Percentiles rank a stretch among this genome's conserved stretches.
Conservation (phyloP, 176 grass and related monocot genomes). For the Urochloa ruziziensis region DNA sequence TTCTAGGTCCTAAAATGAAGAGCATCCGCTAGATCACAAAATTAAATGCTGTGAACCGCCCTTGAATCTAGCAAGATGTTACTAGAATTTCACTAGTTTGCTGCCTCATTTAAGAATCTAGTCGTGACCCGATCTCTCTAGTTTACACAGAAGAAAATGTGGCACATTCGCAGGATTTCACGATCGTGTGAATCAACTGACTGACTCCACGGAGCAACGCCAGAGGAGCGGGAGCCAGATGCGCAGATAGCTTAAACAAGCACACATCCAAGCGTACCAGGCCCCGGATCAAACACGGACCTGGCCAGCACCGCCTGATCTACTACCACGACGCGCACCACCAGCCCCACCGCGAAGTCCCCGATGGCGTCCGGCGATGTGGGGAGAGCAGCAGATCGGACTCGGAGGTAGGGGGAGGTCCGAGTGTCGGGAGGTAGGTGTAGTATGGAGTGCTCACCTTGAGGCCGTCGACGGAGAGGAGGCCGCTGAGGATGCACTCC, state of each 20-base stretch:
- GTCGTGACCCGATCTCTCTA: neutral
- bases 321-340: neutral
- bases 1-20: neutral
- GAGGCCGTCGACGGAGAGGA: conserved; percentile 97
- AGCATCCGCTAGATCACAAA: neutral
- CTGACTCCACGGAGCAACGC: neutral
- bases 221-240: neutral
- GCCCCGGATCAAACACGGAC: neutral
- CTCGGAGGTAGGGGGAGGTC: neutral
- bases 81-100: neutral
- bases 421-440: neutral
- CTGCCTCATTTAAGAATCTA: neutral
- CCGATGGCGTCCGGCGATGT: neutral
- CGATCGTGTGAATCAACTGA: neutral
- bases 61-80: neutral
- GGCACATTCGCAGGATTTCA: conserved; percentile 4
- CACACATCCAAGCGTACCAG: neutral
- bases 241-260: neutral
- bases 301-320: conserved; percentile 8
- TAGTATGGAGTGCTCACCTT: conserved; percentile 50
- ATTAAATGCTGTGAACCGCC: neutral
- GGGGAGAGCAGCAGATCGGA: conserved; percentile 20
- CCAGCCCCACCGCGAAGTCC: neutral
- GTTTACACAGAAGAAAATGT: neutral
- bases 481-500: conserved; percentile 99